Evolutionary conservation across 2,329 filamentous ascomycete species (phyloP), one percentile per base, ranked within the genome.

Genomic region (Amesomyces nigricolor): DNA sequence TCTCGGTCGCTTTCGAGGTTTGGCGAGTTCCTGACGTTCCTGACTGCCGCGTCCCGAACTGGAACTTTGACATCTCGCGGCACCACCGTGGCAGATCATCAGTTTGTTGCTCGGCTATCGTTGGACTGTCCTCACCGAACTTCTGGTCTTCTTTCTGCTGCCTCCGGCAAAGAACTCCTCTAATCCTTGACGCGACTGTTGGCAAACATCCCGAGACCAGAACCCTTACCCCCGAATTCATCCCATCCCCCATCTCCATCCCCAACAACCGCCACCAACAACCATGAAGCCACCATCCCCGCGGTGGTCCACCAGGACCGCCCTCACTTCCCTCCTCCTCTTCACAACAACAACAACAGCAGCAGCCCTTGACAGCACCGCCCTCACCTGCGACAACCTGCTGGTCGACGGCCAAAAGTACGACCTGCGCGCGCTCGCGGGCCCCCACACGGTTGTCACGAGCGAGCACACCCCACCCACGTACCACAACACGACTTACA

Each of bases 401-500:
- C 71, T 77, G n/a, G 46, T 81, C 1, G 79, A 85, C 60, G 75
- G 75, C 22, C 75, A 80, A 58, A 76, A 73, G 30, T 91, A 87
- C 70, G 78, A 91, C 70, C 74, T 92, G 30, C 74, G 74, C 26
- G 70, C 76, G 60, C 78, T 91, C 7, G 75, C 73, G 5, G 88
- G 87, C 1, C 85, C 86, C 35, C 86, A 87, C 68, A 81, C 83
- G 0, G 83, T 90, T 38, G 78, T 89, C 53, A 81, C 81, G 47
- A 76, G 74, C 65, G 76, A 75, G 62, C 74, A 77, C 60, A 71
- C 78, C 35, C 77, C 78, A 17, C 78, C 75, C 14, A 75, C 76
- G 14, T 74, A 81, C 29, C 77, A 75, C 58, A 94, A 94, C 70
- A 89, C 84, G 26, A 92, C 89, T 43, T 95, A 90, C 70, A 91